Evolutionary conservation across 2,329 filamentous ascomycete genomes (phyloP), one percentile per base, ranked within the genome.

Genomic region (Macroventuria anomochaeta): DNA sequence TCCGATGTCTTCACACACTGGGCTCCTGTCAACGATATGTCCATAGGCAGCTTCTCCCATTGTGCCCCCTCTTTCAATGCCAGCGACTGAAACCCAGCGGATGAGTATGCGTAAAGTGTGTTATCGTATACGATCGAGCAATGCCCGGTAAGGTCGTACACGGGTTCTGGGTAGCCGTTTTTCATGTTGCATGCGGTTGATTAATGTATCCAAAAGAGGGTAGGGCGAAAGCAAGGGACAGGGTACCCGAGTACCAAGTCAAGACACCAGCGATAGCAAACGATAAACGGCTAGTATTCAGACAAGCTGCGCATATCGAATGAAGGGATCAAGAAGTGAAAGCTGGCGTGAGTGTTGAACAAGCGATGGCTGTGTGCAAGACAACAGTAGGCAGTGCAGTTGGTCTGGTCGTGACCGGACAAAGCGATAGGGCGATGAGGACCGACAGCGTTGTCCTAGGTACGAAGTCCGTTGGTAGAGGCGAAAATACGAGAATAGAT

Each of bases 91-190:
- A 97, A 93, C 23, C 86, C 89, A 39, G 84, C 77, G 7, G 85
- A 77, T 5, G 91, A 90, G 74, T 91, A 96, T 38, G 89, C 87
- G 78, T 96, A 97, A 46, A 97, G 85, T 11, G 87, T 91, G 73
- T 92, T 87, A 70, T 92, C 81, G 78, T 90, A 81, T 57, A 97
- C 83, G 68, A 89, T 85, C 53, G 92, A 91, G 77, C 93, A 97
- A 68, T 90, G 87, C 75, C 88, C 86, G 73, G 86, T 84, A 72
- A 97, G 79, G 58, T 87, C 80, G 70, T 86, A 82, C 46, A 83
- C 79, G 46, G 92, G 91, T 68, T 85, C 77, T 41, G 91, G 91
- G 51, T 88, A 80, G 69, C 86, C 79, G 44, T 55, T 31, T 21
- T 46, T 46, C 91, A 96, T 96, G 43, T 40, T 71, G 50, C 51